Evolutionary conservation across 1,284 basidiomycete species (phyloP).

Genomic region (Tilletia caries): DNA sequence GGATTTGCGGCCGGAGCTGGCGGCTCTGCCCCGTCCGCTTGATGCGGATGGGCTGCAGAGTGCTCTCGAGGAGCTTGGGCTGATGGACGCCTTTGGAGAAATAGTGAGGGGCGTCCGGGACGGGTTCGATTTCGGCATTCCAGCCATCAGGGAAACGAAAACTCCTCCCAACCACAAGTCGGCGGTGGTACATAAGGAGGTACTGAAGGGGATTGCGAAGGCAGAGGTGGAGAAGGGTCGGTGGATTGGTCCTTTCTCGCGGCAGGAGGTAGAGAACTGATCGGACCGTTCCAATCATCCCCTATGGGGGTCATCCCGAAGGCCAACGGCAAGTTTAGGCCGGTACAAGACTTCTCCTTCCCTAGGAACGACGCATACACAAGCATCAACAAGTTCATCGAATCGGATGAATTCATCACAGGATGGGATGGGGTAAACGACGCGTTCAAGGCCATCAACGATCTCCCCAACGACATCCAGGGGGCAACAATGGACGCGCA

Average conservation of each 20-base stretch:
- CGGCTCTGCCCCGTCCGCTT: too few relatives aligned
- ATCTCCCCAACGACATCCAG: too few relatives aligned
- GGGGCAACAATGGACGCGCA: not conserved
- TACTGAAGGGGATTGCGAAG: not conserved
- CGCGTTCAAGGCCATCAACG: too few relatives aligned
- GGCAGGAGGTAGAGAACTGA: not conserved
- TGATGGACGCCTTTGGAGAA: too few relatives aligned
- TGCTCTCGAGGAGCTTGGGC: too few relatives aligned
- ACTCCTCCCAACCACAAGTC: not conserved
- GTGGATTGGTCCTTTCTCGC: not conserved
- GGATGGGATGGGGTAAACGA: not conserved
- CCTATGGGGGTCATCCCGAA: not conserved
- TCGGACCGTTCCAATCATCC: not conserved
- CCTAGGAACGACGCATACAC: not conserved
- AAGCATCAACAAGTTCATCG: not conserved
- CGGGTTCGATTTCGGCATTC: not conserved
- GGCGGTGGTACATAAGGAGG: not conserved
- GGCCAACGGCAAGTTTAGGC: not conserved
- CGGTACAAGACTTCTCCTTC: conserved; percentile 8
- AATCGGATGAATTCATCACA: not conserved
- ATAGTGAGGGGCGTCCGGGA: not conserved
- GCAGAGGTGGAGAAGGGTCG: not conserved
- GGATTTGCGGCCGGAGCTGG: too few relatives aligned
- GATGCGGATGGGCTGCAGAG: too few relatives aligned
- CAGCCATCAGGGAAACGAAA: not conserved